Base-by-base conservation (phyloP, 768 basidiomycete species). In the Amanita polypyramis region DNA sequence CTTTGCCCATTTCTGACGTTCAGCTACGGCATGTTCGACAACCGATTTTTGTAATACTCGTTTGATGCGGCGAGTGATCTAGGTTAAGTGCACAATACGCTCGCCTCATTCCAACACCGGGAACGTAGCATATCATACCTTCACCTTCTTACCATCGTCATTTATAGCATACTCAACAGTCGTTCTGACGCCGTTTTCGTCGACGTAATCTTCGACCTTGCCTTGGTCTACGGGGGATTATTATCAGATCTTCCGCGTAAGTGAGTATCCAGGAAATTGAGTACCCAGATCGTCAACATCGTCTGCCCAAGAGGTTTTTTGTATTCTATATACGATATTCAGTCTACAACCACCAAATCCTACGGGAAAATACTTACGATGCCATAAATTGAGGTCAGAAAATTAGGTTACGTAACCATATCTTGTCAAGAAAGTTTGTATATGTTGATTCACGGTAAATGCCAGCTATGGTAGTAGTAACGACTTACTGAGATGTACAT, bases 141-240 rank as follows among this genome's bases (percentile, higher is more conserved):
- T 99, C 62, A 98, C 80, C 62, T 87, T 92, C 68, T 93, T 91
- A 5, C 92, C 95, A 23, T 94, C 84, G 29, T 98, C 95, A 56
- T 97, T 93, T 45, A 86, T 63, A 21, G 72, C 72, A 64, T 85
- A 92, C 60, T 91, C 90, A 39, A 88, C 71, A 0, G 80, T 84
- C n/a, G 85, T 85, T 15, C 87, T 76, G 55, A 97, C 74, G 1
- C 95, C 95, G 55, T 93, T 85, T 52, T 87, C 85, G 55, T 92
- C 87, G 37, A 85, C 71, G 50, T 73, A 84, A 57, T 91, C 85
- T 56, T 85, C 76, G 54, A 67, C 67, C 72, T 73, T 80, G 38
- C 67, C 74, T 49, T 66, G 70, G 58, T 78, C 72, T 71, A 50
- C 23, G 30, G 35, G 20, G 23, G 34, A 19, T 27, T 54, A 19